A percentile compares a stretch with the other conserved stretches of the same genome.
Conservation (phyloP, 345 rosid genomes). For the Erodium maritimum region DNA sequence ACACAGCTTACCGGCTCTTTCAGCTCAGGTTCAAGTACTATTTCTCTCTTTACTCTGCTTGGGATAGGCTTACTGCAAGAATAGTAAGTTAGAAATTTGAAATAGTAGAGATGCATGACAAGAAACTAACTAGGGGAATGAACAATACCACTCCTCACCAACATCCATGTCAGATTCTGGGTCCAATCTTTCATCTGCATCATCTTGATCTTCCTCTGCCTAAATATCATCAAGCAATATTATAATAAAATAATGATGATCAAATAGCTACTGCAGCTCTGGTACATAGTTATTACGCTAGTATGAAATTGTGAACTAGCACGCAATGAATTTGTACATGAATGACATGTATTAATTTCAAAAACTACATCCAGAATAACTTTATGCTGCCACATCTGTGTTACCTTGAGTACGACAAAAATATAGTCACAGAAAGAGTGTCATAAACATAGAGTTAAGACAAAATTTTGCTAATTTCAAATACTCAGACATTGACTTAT, state of each 20-base stretch:
- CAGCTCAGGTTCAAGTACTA: constrained; percentile 36
- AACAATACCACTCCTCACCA: constrained; percentile 44
- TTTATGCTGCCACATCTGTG: not conserved
- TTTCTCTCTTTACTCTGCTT: constrained; percentile 73
- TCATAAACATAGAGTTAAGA: too few relatives aligned
- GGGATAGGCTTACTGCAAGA: constrained; percentile 50
- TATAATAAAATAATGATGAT: not conserved
- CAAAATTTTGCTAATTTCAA: not conserved
- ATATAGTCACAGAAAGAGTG: too few relatives aligned
- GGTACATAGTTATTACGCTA: not conserved
- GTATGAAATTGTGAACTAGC: not conserved
- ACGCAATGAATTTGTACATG: not conserved
- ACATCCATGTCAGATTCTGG: constrained; percentile 75
- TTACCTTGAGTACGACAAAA: not conserved
- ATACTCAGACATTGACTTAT: not conserved
- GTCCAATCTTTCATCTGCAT: constrained; percentile 76
- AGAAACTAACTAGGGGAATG: not conserved
- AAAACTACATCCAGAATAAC: too few relatives aligned
- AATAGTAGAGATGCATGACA: not conserved
- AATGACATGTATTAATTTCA: not conserved
- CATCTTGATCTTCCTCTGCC: constrained; percentile 76
- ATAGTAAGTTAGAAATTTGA: constrained; percentile 7
- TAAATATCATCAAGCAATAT: constrained; percentile 14
- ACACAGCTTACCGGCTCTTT: constrained; percentile 42
- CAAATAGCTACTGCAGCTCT: not conserved